Base-by-base conservation (phyloP, 1,284 basidiomycete species). In the Lentinula novae-zelandiae region DNA sequence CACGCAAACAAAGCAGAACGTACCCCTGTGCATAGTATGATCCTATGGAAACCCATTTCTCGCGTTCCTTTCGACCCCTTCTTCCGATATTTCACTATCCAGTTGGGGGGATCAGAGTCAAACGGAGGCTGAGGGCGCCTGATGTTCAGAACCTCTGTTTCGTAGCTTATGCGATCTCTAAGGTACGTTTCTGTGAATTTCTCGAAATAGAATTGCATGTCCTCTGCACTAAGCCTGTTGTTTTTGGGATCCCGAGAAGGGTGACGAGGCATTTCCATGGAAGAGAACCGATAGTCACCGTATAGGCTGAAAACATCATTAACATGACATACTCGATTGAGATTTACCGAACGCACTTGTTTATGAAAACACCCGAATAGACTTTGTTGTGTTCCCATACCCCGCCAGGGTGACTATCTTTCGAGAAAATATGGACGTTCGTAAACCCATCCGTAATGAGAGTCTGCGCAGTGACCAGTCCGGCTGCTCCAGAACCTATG, bases 1-100 rank as follows among this genome's bases (percentile, higher is more conserved):
- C 10, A 44, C 10, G 48, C 46, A 42, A 50, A 53, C 12, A 49
- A 46, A 33, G 27, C 50, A 1, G 3, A 31, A 63, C 81, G 38
- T 63, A 85, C 85, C 44, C 85, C 85, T 3, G 82, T 84, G 62
- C 83, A 84, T 34, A 87, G 69, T 5, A 87, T 76, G 7, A 87
- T 70, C 27, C 76, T 77, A 48, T 66, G 62, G 78, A 66, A 12
- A 67, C 67, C 53, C 75, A 67, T 44, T 20, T 63, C 63, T 12
- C 50, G 58, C 5, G 65, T 68, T 0, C 67, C 70, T 7, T 33
- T 53, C n/a, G 67, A 64, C 63, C 82, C 70, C 46, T 72, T 61
- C 1, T 80, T 69, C 15, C 68, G 71, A 33, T 84, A 51, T 12
- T 46, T 53, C 27, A 63, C 69, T 2, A 71, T 63, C 82, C 81